These are phyloP conservation scores for Solanum appendiculatum DNA, from an alignment of 257 asterid genomes.

Conservation along the genomic window DNA sequence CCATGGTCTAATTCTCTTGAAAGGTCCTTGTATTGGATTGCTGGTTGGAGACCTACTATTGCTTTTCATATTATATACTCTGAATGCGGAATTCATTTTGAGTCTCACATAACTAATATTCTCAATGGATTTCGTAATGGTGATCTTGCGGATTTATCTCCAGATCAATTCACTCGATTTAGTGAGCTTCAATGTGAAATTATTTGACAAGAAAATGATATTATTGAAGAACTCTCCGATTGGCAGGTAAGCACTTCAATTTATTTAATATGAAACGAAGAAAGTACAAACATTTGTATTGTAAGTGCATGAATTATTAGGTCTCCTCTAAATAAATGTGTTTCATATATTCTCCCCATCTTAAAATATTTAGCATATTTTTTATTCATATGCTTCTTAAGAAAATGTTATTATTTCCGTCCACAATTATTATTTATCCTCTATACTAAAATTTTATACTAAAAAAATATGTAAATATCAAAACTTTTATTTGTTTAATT, in stretches of 20 bases:
- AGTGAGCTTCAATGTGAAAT: constrained; percentile 69
- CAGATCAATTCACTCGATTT: constrained; percentile 52
- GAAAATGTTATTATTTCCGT: too few relatives aligned
- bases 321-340: too few relatives aligned
- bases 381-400: too few relatives aligned
- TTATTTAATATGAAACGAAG: too few relatives aligned
- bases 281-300: too few relatives aligned
- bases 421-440: too few relatives aligned
- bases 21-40: constrained; percentile 64
- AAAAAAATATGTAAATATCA: too few relatives aligned
- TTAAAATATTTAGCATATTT: too few relatives aligned
- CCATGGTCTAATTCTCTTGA: constrained; percentile 30
- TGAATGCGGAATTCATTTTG: constrained; percentile 59
- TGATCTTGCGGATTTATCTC: constrained; percentile 67
- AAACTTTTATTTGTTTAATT: too few relatives aligned
- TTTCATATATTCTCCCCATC: too few relatives aligned
- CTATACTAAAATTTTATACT: too few relatives aligned
- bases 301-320: too few relatives aligned
- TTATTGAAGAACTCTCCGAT: constrained; percentile 41
- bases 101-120: constrained; percentile 48
- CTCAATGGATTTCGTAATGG: constrained; percentile 49
- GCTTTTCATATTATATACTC: constrained; percentile 70
- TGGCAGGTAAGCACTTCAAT: constrained; percentile 59
- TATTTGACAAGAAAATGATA: constrained; percentile 42
- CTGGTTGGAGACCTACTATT: constrained; percentile 89